These are phyloP conservation scores for Xylariaceae sp. DNA, from an alignment of 2,329 filamentous ascomycete genomes.

Conservation along the genomic window DNA sequence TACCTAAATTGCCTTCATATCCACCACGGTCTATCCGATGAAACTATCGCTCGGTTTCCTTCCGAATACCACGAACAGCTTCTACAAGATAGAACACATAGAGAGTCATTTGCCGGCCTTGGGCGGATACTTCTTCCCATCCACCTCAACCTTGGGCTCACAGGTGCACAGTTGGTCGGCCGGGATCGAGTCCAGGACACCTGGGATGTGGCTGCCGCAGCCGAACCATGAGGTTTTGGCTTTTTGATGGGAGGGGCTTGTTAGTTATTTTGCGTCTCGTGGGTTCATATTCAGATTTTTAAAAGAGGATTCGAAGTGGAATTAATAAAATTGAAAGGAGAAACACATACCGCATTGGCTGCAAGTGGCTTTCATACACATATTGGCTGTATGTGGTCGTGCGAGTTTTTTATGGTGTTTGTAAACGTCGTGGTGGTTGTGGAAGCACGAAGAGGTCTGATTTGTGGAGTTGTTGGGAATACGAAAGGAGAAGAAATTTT, in stretches of 20 bases:
- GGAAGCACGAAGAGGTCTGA: too few relatives aligned
- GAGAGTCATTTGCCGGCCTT: slow-evolving; percentile 55
- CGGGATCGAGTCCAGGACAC: slow-evolving; percentile 67
- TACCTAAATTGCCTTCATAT: too few relatives aligned
- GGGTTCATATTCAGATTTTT: too few relatives aligned
- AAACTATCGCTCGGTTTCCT: too few relatives aligned
- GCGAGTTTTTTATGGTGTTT: not conserved
- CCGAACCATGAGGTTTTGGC: slow-evolving; percentile 70
- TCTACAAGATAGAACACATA: too few relatives aligned
- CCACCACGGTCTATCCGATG: too few relatives aligned
- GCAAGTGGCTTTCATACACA: slow-evolving; percentile 72
- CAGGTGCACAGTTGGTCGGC: slow-evolving; percentile 69
- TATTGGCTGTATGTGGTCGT: slow-evolving; percentile 43
- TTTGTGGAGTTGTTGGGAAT: too few relatives aligned
- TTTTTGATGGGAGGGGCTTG: slow-evolving; percentile 35
- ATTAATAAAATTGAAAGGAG: too few relatives aligned
- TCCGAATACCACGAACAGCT: too few relatives aligned
- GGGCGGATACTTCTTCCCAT: slow-evolving; percentile 69
- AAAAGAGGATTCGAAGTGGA: not conserved
- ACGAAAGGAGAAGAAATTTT: too few relatives aligned
- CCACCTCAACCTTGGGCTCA: slow-evolving; percentile 65
- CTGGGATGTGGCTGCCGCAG: slow-evolving; percentile 66
- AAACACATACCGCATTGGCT: slow-evolving; percentile 64
- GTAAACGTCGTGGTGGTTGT: not conserved
- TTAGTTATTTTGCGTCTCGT: slow-evolving; percentile 1